Conservation (phyloP, 257 asterid species). For the Thymus quinquecostatus region DNA sequence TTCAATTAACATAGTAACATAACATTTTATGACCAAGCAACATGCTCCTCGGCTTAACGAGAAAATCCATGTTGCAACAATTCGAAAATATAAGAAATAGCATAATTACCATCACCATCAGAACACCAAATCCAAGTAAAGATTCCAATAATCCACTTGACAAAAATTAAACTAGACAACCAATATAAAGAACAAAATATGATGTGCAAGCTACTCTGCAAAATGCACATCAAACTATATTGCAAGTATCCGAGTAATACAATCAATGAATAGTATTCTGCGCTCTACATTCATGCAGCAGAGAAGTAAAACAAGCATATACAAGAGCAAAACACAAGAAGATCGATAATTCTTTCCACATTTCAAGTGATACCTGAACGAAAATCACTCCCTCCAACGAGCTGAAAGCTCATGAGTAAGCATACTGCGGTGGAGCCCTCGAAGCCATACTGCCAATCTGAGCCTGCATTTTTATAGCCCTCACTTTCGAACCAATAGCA, state of each 20-base stretch:
- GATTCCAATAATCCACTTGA: neutral
- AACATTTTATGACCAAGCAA: too few species aligned
- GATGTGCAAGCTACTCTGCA: neutral
- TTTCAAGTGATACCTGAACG: conserved; percentile 23
- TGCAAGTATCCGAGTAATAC: neutral
- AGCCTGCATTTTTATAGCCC: conserved; percentile 88
- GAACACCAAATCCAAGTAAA: conserved; percentile 12
- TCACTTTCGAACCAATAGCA: conserved; percentile 74
- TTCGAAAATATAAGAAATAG: neutral
- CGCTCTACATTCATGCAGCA: conserved; percentile 10
- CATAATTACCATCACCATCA: neutral
- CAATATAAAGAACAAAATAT: neutral
- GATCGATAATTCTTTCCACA: neutral
- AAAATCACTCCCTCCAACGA: neutral
- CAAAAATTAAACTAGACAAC: conserved; percentile 6
- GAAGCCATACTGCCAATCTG: conserved; percentile 89
- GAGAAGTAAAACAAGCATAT: conserved; percentile 12
- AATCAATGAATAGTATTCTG: conserved; percentile 1
- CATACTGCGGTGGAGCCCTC: conserved; percentile 56
- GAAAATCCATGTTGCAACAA: neutral
- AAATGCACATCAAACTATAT: conserved; percentile 8
- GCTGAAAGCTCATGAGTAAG: conserved; percentile 9
- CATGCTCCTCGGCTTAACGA: too few species aligned
- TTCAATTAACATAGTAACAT: too few species aligned
- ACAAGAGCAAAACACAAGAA: neutral